Evolutionary conservation across 176 grass and related monocot species (phyloP).

Genomic region (Olyra latifolia): DNA sequence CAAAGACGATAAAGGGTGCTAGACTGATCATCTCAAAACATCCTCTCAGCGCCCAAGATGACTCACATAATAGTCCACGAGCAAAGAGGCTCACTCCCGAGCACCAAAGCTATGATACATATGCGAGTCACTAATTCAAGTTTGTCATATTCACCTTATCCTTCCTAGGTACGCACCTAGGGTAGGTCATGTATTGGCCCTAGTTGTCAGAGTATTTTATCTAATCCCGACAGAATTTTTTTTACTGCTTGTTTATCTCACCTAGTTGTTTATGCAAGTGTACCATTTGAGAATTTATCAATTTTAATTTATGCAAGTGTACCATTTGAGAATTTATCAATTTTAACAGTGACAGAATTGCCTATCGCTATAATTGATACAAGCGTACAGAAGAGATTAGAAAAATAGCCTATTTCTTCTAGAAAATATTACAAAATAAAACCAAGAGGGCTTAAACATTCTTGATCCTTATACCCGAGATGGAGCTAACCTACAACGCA

Average conservation of each 20-base stretch:
- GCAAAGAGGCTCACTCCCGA: too few relatives aligned
- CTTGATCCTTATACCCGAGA: neutral
- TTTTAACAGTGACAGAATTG: neutral
- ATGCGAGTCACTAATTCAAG: too few relatives aligned
- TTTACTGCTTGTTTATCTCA: neutral
- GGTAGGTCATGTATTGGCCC: too few relatives aligned
- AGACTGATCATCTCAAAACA: too few relatives aligned
- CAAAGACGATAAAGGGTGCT: too few relatives aligned
- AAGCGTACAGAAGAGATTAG: neutral
- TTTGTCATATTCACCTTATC: too few relatives aligned
- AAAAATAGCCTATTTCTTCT: neutral
- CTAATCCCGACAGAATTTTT: too few relatives aligned
- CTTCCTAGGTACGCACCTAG: too few relatives aligned
- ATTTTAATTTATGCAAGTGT: neutral
- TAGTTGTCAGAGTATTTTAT: too few relatives aligned
- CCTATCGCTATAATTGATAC: neutral
- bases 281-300: neutral
- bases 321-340: neutral
- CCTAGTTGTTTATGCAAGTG: neutral
- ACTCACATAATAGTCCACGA: too few relatives aligned
- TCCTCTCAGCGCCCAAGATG: too few relatives aligned
- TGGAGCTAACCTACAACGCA: neutral
- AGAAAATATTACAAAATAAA: neutral
- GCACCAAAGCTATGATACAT: too few relatives aligned
- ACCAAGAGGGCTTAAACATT: neutral